phyloP scores from a whole-genome alignment of 2,329 filamentous ascomycete species.

The Phaeosphaeriaceae sp. region DNA sequence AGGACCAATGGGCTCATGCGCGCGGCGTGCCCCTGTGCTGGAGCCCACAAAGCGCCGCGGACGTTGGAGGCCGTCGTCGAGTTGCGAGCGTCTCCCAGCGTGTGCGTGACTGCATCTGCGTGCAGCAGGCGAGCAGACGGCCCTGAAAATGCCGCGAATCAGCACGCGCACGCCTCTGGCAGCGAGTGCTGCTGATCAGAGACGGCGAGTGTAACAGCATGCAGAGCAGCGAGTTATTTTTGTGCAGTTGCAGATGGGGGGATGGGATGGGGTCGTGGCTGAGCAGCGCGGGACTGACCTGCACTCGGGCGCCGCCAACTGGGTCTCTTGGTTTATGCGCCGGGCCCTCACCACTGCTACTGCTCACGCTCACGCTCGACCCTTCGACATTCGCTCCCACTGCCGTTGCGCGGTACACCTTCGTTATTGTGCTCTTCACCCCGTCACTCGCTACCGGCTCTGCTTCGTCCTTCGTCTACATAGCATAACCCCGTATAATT shows the following conservation, averaged over 20 bases:
- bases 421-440: slow-evolving; percentile 16
- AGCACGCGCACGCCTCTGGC: slow-evolving; percentile 5
- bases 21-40: slow-evolving; percentile 18
- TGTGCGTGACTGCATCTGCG: slow-evolving; percentile 13
- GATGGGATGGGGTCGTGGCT: slow-evolving; percentile 25
- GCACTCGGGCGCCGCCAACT: slow-evolving; percentile 3
- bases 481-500: slow-evolving; percentile 9
- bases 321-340: slow-evolving; percentile 5
- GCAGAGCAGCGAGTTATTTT: slow-evolving; percentile 29
- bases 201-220: slow-evolving; percentile 29
- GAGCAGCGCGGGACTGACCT: slow-evolving; percentile 16
- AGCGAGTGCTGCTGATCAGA: slow-evolving; percentile 17
- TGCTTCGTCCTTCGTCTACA: slow-evolving; percentile 9
- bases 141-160: slow-evolving; percentile 10
- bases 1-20: slow-evolving; percentile 19
- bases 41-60: slow-evolving; percentile 16
- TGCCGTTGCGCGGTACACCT: slow-evolving; percentile 14
- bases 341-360: slow-evolving; percentile 2
- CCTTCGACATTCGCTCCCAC: slow-evolving; percentile 10
- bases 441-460: slow-evolving; percentile 17
- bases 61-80: slow-evolving; percentile 10
- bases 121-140: slow-evolving; percentile 18
- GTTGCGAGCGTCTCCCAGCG: slow-evolving; percentile 8
- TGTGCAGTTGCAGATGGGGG: slow-evolving; percentile 27
- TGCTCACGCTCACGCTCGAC: neutral